Evolutionary conservation across 768 basidiomycete species (phyloP).

Genomic region (Macrolepiota fuliginosa): DNA sequence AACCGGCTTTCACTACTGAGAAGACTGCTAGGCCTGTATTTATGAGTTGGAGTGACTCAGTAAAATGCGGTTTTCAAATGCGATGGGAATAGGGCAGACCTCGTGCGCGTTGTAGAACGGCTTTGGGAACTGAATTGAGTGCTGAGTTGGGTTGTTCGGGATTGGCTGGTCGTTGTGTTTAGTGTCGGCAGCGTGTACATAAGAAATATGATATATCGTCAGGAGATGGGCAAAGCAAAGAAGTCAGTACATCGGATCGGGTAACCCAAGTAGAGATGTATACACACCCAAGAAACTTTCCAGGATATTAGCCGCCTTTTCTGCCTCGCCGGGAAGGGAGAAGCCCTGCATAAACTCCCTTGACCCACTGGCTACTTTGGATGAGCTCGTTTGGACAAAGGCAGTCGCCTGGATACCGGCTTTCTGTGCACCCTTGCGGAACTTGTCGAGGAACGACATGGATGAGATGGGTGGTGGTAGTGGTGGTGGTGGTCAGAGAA

Average conservation of each 20-base stretch:
- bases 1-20: constrained; percentile 91
- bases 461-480: not conserved
- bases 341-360: constrained; percentile 83
- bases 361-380: constrained; percentile 71
- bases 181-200: not conserved
- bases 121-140: constrained; percentile 92
- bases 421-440: constrained; percentile 76
- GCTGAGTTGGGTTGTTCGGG: constrained; percentile 86
- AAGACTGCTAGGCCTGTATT: constrained; percentile 85
- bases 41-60: not conserved
- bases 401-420: constrained; percentile 79
- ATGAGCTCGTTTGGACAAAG: constrained; percentile 64
- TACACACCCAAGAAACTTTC: constrained; percentile 83
- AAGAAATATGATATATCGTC: not conserved
- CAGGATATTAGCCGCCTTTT: constrained; percentile 91
- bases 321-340: constrained; percentile 87
- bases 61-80: constrained; percentile 1
- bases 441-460: constrained; percentile 70
- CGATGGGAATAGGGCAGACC: constrained; percentile 43
- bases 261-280: constrained; percentile 4
- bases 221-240: not conserved
- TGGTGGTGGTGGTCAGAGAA: not conserved
- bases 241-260: constrained; percentile 4
- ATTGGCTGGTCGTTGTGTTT: constrained; percentile 55
- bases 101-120: constrained; percentile 84